phyloP scores from a whole-genome alignment of 306 rosid genomes.

The Rubus parviflorus region DNA sequence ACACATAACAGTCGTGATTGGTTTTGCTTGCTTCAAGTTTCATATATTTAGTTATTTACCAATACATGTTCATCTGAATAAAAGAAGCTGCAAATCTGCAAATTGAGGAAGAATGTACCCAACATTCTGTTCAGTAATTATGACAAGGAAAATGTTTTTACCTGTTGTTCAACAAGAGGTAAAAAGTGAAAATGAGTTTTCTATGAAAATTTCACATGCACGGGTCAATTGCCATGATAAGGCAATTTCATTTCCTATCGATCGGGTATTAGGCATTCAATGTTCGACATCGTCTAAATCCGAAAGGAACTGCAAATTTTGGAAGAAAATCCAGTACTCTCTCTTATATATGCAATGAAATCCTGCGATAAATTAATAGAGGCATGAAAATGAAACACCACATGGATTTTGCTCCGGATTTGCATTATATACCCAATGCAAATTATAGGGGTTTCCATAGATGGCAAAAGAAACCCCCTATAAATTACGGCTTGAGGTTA shows the following conservation, averaged over 20 bases:
- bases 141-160: too few relatives aligned
- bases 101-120: too few relatives aligned
- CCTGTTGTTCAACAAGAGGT: too few relatives aligned
- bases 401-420: not conserved
- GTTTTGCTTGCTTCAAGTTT: not conserved
- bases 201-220: not conserved
- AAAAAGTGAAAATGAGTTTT: too few relatives aligned
- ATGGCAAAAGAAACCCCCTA: not conserved
- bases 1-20: not conserved
- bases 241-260: not conserved
- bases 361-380: not conserved
- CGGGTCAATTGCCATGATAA: not conserved
- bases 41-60: too few relatives aligned
- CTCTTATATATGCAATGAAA: not conserved
- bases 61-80: too few relatives aligned
- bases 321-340: not conserved
- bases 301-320: not conserved
- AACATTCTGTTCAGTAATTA: too few relatives aligned
- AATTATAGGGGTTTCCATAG: not conserved
- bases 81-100: too few relatives aligned
- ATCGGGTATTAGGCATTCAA: not conserved
- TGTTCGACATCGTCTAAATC: not conserved
- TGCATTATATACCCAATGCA: not conserved
- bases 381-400: not conserved
- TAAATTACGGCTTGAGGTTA: not conserved